phyloP scores from a whole-genome alignment of 352 stramenopile genomes.

The Phytophthora agathidicida region DNA sequence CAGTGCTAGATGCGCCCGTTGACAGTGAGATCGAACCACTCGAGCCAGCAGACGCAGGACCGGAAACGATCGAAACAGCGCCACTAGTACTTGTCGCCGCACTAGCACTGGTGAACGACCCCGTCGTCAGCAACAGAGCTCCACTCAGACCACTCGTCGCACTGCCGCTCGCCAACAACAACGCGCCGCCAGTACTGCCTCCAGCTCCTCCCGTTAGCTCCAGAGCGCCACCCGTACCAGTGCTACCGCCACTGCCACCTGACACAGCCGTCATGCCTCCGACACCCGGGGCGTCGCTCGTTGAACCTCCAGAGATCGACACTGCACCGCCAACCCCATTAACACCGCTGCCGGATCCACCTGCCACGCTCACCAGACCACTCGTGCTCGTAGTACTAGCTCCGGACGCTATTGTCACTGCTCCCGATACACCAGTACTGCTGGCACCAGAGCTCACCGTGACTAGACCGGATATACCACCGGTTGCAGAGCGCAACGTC shows the following conservation, averaged over 20 bases:
- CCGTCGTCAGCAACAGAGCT: conserved; percentile 4
- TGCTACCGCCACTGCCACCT: not conserved
- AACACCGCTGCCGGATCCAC: not conserved
- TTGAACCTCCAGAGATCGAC: conserved; percentile 32
- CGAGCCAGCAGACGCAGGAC: conserved; percentile 21
- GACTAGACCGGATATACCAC: too few relatives aligned
- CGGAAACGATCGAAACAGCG: conserved; percentile 14
- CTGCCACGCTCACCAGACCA: conserved; percentile 1
- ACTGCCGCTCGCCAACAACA: conserved; percentile 19
- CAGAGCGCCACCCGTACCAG: conserved; percentile 16
- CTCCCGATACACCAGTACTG: conserved; percentile 1
- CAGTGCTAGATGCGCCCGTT: conserved; percentile 46
- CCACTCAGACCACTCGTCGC: conserved; percentile 10
- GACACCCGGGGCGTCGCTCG: not conserved
- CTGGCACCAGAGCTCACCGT: too few relatives aligned
- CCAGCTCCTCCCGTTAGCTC: conserved; percentile 12
- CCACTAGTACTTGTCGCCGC: conserved; percentile 18
- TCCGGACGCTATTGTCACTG: conserved; percentile 6
- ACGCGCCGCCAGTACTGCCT: conserved; percentile 18
- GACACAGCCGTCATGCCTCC: conserved; percentile 4
- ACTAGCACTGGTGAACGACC: not conserved
- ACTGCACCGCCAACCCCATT: conserved; percentile 19
- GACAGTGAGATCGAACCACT: conserved; percentile 21
- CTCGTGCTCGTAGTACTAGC: not conserved
- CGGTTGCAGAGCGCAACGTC: too few relatives aligned